phyloP scores from a whole-genome alignment of 176 grass and related monocot species.

The Cocos nucifera region DNA sequence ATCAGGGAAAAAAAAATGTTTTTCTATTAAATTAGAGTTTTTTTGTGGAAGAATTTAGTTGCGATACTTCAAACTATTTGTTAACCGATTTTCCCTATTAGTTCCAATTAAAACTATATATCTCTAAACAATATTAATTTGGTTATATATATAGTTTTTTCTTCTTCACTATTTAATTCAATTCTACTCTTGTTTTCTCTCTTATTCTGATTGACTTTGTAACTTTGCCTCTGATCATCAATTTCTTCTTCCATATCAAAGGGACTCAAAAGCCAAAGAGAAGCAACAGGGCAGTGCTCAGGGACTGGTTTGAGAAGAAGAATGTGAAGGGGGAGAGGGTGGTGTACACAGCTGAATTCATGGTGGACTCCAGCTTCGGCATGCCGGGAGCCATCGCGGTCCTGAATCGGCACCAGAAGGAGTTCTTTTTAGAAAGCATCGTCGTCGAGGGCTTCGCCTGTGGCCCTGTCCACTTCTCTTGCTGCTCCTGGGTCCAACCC shows the following conservation, averaged over 20 bases:
- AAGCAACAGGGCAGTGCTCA: constrained; percentile 44
- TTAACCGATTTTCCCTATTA: too few relatives aligned
- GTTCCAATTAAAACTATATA: too few relatives aligned
- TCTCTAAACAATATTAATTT: too few relatives aligned
- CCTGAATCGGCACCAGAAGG: constrained; percentile 60
- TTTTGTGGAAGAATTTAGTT: too few relatives aligned
- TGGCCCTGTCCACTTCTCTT: constrained; percentile 57
- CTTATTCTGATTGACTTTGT: neutral
- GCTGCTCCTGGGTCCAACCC: constrained; percentile 77
- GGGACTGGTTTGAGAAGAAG: constrained; percentile 86
- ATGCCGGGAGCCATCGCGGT: constrained; percentile 75
- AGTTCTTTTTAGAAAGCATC: constrained; percentile 87
- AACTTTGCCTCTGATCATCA: neutral
- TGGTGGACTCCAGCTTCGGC: constrained; percentile 58
- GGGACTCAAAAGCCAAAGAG: constrained; percentile 38
- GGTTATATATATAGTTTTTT: too few relatives aligned
- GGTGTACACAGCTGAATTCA: constrained; percentile 80
- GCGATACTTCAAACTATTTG: too few relatives aligned
- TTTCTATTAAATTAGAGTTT: too few relatives aligned
- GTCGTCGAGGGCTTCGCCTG: constrained; percentile 63
- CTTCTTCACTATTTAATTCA: too few relatives aligned
- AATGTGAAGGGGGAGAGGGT: constrained; percentile 59
- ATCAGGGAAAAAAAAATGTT: too few relatives aligned
- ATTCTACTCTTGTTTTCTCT: neutral
- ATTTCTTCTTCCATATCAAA: constrained; percentile 1